Evolutionary conservation across 306 rosid genomes (phyloP), one percentile per base, ranked within the genome.

Genomic region (Rubus idaeus): DNA sequence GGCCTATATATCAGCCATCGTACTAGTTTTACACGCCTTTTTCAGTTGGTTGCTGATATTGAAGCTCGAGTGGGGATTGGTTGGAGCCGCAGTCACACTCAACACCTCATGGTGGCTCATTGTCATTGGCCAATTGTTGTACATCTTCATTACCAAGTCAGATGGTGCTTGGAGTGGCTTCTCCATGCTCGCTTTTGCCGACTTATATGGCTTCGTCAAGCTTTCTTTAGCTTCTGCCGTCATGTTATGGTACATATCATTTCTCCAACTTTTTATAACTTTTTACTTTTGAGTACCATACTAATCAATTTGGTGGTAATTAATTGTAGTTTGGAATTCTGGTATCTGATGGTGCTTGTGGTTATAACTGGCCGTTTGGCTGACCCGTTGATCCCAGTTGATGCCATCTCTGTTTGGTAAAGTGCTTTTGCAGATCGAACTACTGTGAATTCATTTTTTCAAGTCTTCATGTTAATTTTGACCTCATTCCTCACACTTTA

Each of bases 81-180:
- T 23, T 4, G 97, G 95, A 42, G 97, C 93, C 44, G 93, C 97
- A 71, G 64, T 91, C 78, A 66, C 74, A 44, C 90, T 91, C 6
- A 90, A 91, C 84, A 3, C 58, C 10, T 91, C 97, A 10, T 89
- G 93, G 93, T 91, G 95, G 95, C 6, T 90, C 41, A 84, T 88
- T 75, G 80, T 88, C 60, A 78, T 88, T 72, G 66, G 0, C 5
- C 90, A 90, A 68, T 23, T 83, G 26, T 3, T 72, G 35, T 91
- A 91, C 85, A 84, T 91, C 79, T 81, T 82, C 83, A 81, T 87
- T 67, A 87, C 95, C 3, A 88, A 81, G 42, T 91, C 93, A 12
- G 95, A 91, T n/a, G 97, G 95, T 57, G 95, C 97, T 61, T 90
- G 95, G 97, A 83, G 47, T 71, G 97, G 97, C 53, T 91, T 91